Evolutionary conservation across 371 early-diverging fungal genomes (phyloP).

Genomic region (Rhizopus microsporus): DNA sequence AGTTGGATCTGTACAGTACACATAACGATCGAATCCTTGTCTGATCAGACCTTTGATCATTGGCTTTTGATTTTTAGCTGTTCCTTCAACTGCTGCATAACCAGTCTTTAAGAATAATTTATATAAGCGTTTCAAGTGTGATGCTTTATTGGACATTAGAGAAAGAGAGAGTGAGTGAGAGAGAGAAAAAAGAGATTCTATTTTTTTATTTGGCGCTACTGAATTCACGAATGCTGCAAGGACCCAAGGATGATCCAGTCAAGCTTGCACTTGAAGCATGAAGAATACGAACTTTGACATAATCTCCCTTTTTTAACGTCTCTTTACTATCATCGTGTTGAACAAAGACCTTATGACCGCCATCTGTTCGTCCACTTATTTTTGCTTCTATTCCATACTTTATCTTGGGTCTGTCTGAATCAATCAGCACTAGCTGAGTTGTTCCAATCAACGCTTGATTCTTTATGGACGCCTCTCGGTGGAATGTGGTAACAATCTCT

Average conservation of each 20-base stretch:
- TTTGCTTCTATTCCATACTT: slow-evolving; percentile 40
- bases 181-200: not conserved
- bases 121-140: not conserved
- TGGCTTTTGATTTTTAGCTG: slow-evolving; percentile 6
- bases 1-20: slow-evolving; percentile 11
- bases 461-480: slow-evolving; percentile 54
- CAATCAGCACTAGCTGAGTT: slow-evolving; percentile 66
- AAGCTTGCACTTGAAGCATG: slow-evolving; percentile 43
- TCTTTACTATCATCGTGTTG: slow-evolving; percentile 11
- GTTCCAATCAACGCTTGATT: slow-evolving; percentile 57
- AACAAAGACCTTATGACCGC: slow-evolving; percentile 59
- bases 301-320: slow-evolving; percentile 32
- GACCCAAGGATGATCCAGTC: slow-evolving; percentile 21
- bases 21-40: slow-evolving; percentile 21
- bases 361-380: slow-evolving; percentile 59
- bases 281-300: slow-evolving; percentile 34
- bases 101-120: slow-evolving; percentile 20
- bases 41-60: slow-evolving; percentile 17
- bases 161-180: not conserved
- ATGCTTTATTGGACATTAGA: not conserved
- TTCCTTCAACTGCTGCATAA: slow-evolving; percentile 11
- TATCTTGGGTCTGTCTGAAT: slow-evolving; percentile 53
- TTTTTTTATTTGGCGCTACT: not conserved
- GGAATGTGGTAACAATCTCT: slow-evolving; percentile 71
- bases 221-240: slow-evolving; percentile 25